A percentile compares a stretch with the other conserved stretches of the same genome.
Conservation (phyloP, 2,329 filamentous ascomycete species). For the Fonsecaea multimorphosa region DNA sequence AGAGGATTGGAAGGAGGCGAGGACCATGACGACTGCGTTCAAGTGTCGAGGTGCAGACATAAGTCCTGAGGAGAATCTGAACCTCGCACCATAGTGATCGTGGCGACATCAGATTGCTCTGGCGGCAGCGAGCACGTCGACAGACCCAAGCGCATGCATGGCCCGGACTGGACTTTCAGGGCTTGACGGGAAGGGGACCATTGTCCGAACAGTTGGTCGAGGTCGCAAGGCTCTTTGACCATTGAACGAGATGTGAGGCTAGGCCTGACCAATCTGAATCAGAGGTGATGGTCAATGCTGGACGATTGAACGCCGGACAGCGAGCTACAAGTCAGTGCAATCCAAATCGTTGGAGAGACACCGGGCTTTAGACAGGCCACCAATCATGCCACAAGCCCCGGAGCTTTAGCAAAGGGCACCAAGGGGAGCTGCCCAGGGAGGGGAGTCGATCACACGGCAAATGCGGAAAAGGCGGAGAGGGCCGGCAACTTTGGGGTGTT, state of each 20-base stretch:
- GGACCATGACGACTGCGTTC: not conserved
- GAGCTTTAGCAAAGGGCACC: too few species aligned
- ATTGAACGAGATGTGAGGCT: not conserved
- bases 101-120: not conserved
- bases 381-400: slow-evolving; percentile 16
- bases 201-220: not conserved
- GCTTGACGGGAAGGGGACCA: not conserved
- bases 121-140: not conserved
- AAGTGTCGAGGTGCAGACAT: not conserved
- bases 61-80: not conserved
- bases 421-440: not conserved
- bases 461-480: slow-evolving; percentile 2
- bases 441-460: not conserved
- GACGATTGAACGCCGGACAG: too few species aligned
- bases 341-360: not conserved
- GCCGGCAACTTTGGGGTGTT: not conserved
- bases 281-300: not conserved
- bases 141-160: not conserved
- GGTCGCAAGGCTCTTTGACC: not conserved
- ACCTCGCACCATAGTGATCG: not conserved
- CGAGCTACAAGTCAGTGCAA: too few species aligned
- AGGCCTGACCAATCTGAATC: not conserved
- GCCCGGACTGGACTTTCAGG: not conserved
- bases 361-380: not conserved
- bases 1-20: not conserved